Evolutionary conservation across 441 rosid species (phyloP).

Genomic region (Eutrema salsugineum): DNA sequence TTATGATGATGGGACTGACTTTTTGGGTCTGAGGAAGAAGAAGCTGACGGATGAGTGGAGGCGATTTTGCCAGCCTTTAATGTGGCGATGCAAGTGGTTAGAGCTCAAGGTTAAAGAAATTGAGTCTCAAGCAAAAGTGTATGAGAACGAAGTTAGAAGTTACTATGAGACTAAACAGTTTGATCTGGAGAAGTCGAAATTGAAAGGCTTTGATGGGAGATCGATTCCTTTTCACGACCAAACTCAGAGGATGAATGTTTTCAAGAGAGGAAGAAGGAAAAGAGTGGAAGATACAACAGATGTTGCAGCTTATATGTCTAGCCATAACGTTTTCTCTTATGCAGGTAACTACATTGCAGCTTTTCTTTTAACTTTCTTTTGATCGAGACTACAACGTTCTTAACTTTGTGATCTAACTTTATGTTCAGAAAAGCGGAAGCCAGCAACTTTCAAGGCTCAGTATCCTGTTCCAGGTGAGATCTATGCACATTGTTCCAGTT

Average conservation of each 20-base stretch:
- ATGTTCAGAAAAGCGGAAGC: conserved; percentile 47
- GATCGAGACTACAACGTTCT: not conserved
- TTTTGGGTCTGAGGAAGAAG: conserved; percentile 43
- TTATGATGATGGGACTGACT: conserved; percentile 13
- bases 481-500: not conserved
- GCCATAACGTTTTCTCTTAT: conserved; percentile 67
- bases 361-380: not conserved
- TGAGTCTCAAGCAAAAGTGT: conserved; percentile 48
- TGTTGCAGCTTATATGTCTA: conserved; percentile 47
- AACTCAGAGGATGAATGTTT: conserved; percentile 35
- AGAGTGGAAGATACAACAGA: conserved; percentile 65
- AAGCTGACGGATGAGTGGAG: conserved; percentile 71
- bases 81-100: conserved; percentile 84
- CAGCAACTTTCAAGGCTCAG: conserved; percentile 29
- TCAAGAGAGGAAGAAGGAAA: conserved; percentile 70
- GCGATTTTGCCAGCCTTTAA: conserved; percentile 51
- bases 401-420: conserved; percentile 7
- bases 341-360: conserved; percentile 37
- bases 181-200: conserved; percentile 37
- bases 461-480: conserved; percentile 45
- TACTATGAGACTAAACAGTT: conserved; percentile 42
- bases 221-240: conserved; percentile 44
- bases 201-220: conserved; percentile 40
- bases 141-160: conserved; percentile 51
- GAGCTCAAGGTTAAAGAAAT: conserved; percentile 64